Evolutionary conservation across 176 grass and related monocot species (phyloP), one percentile per base, ranked within the genome.

Genomic region (Raddia distichophylla): DNA sequence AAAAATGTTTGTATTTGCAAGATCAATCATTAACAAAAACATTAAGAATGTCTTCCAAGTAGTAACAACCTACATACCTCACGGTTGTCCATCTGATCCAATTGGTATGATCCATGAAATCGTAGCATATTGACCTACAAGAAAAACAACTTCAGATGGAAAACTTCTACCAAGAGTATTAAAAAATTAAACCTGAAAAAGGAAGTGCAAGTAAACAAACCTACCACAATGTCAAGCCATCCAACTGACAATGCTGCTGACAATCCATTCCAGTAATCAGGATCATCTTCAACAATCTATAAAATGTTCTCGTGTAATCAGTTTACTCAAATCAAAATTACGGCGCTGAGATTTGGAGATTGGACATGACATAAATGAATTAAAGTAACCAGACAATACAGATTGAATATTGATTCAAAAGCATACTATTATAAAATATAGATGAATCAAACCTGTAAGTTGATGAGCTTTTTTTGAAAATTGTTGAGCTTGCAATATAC

Each of bases 191-290:
- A 76, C 45, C n/a, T 80, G 3, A 84, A 62, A 82, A 62, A 60
- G 14, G 1, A 60, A 18, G 2, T 57, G 71, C 32, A 64, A 77
- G 33, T 75, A 90, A 54, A 71, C 44, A 92, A 46, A 68, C 73
- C 53, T 98, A 95, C 95, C 88, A 98, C 95, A 57, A 84, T 77
- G 19, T 98, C 88, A 90, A 98, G 90, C 95, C 95, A 98, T 77
- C 95, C 95, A 82, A 95, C 90, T 32, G 95, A 85, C 79, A 98
- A 90, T 81, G 95, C 92, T 68, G 90, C 82, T 73, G 95, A 88
- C 68, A 98, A 83, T 84, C 84, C 86, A 71, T 90, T 87, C 95
- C 95, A 98, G 75, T 98, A 98, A 85, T 93, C 92, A 88, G 82
- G 67, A 59, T 98, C 90, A 88, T 95, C 87, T 88, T 98, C 95